Base-by-base conservation (phyloP, 768 basidiomycete genomes). In the Clavulina sp. region DNA sequence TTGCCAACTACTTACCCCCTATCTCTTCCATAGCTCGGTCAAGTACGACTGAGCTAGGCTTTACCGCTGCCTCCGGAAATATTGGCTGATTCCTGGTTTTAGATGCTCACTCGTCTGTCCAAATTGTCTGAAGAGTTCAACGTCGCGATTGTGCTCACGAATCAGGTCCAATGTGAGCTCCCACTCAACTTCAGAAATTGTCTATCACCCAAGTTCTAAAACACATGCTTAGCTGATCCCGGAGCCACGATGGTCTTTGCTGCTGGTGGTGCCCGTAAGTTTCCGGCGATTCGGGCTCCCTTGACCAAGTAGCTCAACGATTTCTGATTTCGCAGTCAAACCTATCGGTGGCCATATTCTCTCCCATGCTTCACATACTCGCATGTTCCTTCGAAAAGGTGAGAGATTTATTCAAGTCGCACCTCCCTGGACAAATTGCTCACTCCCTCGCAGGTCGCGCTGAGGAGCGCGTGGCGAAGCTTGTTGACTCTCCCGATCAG, bases 231-330 rank as follows among this genome's bases (percentile, higher is more conserved):
- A 85, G 85, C 91, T 54, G 92, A 96, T 63, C 92, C 92, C 21
- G 92, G 92, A 47, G 91, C 89, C 47, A 87, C 84, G 2, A 85
- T 85, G 80, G 86, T 86, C 48, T 96, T 96, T 60, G 91, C 92
- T 38, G 91, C 88, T 24, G 91, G 89, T 36, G 85, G 88, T 31
- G 85, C 84, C 19, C 72, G 43, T 46, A 13, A 46, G 43, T 13
- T 16, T 91, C 34, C 93, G 93, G 65, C 87, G 88, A 18, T 84
- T 92, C 41, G 62, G 43, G 43, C 13, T 46, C 16, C 13, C 9
- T 28, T 46, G 13, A 13, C 26, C n/a, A n/a, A n/a, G n/a, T n/a
- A n/a, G n/a, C 26, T 46, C 63, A 51, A 18, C 49, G 28, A 51
- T 24, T 4, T 31, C 38, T 52, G 7, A 7, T 24, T 57, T 61